Conservation (phyloP, 2,329 filamentous ascomycete species). For the Fusarium camptoceras region DNA sequence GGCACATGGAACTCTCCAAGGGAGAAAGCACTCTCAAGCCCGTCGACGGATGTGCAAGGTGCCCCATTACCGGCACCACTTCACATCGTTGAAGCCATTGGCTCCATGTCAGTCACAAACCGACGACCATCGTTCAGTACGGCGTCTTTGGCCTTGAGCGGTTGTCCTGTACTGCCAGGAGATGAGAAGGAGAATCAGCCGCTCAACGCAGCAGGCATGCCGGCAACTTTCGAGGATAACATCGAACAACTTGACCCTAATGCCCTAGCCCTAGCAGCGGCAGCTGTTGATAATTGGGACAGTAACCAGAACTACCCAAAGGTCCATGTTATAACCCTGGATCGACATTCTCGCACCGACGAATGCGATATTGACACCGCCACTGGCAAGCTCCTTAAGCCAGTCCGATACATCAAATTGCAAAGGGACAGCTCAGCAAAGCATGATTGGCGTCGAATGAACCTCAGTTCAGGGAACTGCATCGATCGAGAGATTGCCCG, state of each 20-base stretch:
- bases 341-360: slow-evolving; percentile 5
- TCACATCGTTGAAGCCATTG: slow-evolving; percentile 36
- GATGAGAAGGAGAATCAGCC: neutral
- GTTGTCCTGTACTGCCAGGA: neutral
- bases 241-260: neutral
- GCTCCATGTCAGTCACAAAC: neutral
- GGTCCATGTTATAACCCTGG: neutral
- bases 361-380: slow-evolving; percentile 53
- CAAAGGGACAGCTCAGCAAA: slow-evolving; percentile 26
- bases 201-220: neutral
- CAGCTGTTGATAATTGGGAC: slow-evolving; percentile 12
- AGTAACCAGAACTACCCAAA: neutral
- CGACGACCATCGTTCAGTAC: neutral
- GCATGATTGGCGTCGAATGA: slow-evolving; percentile 46
- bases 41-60: neutral
- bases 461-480: slow-evolving; percentile 46
- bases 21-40: neutral
- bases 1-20: slow-evolving; percentile 25
- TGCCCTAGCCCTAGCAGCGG: neutral
- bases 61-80: slow-evolving; percentile 37
- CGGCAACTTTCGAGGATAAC: neutral
- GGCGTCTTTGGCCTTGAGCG: slow-evolving; percentile 27
- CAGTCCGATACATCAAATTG: slow-evolving; percentile 51
- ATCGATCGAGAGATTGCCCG: slow-evolving; percentile 44
- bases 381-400: slow-evolving; percentile 51